Evolutionary conservation across 495 filamentous ascomycete species (phyloP).

Genomic region (Glutinoglossum americanum): DNA sequence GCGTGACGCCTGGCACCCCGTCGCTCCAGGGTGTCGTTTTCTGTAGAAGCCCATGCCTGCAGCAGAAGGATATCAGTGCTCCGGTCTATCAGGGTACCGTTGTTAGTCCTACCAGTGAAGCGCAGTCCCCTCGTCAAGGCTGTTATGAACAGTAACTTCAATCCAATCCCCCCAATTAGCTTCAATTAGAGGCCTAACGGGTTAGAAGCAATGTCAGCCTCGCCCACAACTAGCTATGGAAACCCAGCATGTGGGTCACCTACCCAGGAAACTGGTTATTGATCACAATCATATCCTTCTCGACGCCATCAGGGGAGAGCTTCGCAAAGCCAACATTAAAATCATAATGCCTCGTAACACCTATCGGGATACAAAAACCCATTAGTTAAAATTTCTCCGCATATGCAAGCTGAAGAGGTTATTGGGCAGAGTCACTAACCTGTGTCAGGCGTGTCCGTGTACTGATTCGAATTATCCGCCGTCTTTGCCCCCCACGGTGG

Average conservation of each 20-base stretch:
- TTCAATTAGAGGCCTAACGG: not conserved
- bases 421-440: no score
- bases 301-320: not conserved
- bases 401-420: no score
- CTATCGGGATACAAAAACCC: not conserved
- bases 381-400: no score
- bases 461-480: no score
- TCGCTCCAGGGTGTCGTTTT: slow-evolving; percentile 6
- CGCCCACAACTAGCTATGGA: not conserved
- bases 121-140: slow-evolving; percentile 16
- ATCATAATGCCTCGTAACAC: not conserved
- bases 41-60: not conserved
- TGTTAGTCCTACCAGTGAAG: slow-evolving; percentile 21
- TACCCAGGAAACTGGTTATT: not conserved
- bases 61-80: not conserved
- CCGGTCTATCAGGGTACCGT: slow-evolving; percentile 10
- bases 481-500: no score
- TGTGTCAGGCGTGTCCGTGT: no score
- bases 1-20: slow-evolving; percentile 28
- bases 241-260: not conserved
- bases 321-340: not conserved
- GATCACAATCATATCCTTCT: slow-evolving; percentile 21
- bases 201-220: no score
- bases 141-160: slow-evolving; percentile 23
- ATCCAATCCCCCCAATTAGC: slow-evolving; percentile 11